Conservation (phyloP, 805 yeast genomes). For the Lipomyces japonicus region DNA sequence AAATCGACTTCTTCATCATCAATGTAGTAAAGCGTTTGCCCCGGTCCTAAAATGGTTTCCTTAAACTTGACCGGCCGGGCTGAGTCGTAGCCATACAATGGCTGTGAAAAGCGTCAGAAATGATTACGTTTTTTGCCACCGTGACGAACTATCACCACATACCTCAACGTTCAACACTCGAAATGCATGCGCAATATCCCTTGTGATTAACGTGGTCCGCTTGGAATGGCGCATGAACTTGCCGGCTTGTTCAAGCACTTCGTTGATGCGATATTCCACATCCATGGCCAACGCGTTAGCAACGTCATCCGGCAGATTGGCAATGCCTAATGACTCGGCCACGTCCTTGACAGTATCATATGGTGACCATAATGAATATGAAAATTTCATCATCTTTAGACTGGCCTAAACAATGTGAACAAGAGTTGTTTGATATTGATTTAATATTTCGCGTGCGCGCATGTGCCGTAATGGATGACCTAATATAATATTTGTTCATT, state of each 20-base stretch:
- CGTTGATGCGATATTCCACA: slow-evolving; percentile 95
- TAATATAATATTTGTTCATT: neutral
- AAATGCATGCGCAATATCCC: slow-evolving; percentile 77
- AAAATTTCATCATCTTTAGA: slow-evolving; percentile 20
- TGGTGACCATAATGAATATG: slow-evolving; percentile 28
- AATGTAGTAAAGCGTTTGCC: slow-evolving; percentile 87
- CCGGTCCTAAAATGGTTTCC: slow-evolving; percentile 85
- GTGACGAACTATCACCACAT: slow-evolving; percentile 32
- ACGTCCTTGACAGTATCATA: slow-evolving; percentile 92
- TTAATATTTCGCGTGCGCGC: neutral
- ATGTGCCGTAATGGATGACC: neutral
- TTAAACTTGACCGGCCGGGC: slow-evolving; percentile 68
- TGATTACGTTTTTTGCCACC: neutral
- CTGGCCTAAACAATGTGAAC: too few species aligned
- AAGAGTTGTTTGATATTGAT: neutral
- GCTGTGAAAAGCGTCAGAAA: slow-evolving; percentile 33
- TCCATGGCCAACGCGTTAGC: slow-evolving; percentile 97
- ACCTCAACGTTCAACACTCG: slow-evolving; percentile 90
- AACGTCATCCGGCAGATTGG: slow-evolving; percentile 77
- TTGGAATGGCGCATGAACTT: slow-evolving; percentile 95
- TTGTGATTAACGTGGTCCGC: slow-evolving; percentile 71
- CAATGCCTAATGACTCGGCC: slow-evolving; percentile 84
- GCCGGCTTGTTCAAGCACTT: slow-evolving; percentile 89
- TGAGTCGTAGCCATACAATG: slow-evolving; percentile 40
- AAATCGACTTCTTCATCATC: slow-evolving; percentile 92